These are phyloP conservation scores for Thermochaetoides dissita DNA, from an alignment of 2,329 filamentous ascomycete species.

Conservation along the genomic window DNA sequence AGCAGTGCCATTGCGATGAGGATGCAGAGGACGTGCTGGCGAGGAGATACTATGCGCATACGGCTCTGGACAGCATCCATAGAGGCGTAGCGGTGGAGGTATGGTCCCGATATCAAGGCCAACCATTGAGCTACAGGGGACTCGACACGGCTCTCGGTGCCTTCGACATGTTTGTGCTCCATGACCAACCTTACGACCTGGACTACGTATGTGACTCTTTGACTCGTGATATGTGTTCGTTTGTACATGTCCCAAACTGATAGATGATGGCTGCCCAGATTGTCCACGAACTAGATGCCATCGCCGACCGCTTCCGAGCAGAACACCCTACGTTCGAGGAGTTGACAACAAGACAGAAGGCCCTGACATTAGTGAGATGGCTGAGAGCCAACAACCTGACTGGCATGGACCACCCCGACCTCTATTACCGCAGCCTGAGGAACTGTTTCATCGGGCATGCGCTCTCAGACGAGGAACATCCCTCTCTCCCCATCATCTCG, in stretches of 20 bases:
- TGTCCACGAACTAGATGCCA: slow-evolving; percentile 40
- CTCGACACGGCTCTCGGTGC: slow-evolving; percentile 66
- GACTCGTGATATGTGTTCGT: background rate
- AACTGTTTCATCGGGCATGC: slow-evolving; percentile 83
- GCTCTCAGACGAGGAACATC: slow-evolving; percentile 56
- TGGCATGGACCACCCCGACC: slow-evolving; percentile 50
- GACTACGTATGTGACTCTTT: slow-evolving; percentile 41
- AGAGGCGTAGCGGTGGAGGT: slow-evolving; percentile 63
- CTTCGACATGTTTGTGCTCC: slow-evolving; percentile 80
- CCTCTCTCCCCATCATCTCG: slow-evolving; percentile 75
- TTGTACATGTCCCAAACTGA: background rate
- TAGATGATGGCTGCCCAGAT: slow-evolving; percentile 11
- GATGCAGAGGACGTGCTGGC: slow-evolving; percentile 62
- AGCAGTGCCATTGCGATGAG: slow-evolving; percentile 46
- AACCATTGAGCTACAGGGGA: slow-evolving; percentile 17
- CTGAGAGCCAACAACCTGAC: slow-evolving; percentile 54
- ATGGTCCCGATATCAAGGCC: slow-evolving; percentile 47
- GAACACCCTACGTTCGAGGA: slow-evolving; percentile 38
- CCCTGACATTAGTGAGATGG: slow-evolving; percentile 54
- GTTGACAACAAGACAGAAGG: slow-evolving; percentile 51
- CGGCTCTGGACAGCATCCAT: slow-evolving; percentile 66
- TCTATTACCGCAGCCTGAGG: slow-evolving; percentile 62
- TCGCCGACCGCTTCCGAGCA: slow-evolving; percentile 42
- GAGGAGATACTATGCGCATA: slow-evolving; percentile 62
- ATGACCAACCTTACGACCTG: slow-evolving; percentile 58